Conservation (phyloP, 169 alveolate genomes). For the Cryptosporidium canis region DNA sequence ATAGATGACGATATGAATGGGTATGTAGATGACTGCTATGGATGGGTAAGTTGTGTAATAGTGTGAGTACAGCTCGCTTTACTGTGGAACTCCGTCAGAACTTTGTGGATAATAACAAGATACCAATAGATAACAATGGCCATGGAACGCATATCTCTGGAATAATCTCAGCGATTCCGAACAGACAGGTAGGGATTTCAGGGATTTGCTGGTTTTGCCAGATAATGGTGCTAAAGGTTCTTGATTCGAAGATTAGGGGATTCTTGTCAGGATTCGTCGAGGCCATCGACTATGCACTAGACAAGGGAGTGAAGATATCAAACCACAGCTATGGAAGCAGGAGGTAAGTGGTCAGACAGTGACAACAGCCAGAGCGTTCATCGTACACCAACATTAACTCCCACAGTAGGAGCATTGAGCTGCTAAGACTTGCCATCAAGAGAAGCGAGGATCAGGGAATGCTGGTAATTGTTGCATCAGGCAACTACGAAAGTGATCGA, state of each 20-base stretch:
- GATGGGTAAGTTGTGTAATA: slow-evolving; percentile 75
- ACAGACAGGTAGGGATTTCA: slow-evolving; percentile 77
- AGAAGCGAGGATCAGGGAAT: slow-evolving; percentile 71
- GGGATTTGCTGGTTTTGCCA: slow-evolving; percentile 82
- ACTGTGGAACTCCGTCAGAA: slow-evolving; percentile 54
- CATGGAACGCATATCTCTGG: slow-evolving; percentile 84
- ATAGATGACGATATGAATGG: slow-evolving; percentile 80
- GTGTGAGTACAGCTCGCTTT: background rate
- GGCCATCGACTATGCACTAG: slow-evolving; percentile 81
- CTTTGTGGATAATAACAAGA: slow-evolving; percentile 77
- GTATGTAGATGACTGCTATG: slow-evolving; percentile 80
- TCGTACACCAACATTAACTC: background rate
- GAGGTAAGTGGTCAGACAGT: no score
- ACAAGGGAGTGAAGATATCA: slow-evolving; percentile 78
- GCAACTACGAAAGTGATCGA: slow-evolving; percentile 41
- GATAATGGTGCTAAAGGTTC: slow-evolving; percentile 76
- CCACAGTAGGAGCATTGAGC: slow-evolving; percentile 36
- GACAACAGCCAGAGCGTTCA: no score
- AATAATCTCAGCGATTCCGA: slow-evolving; percentile 79
- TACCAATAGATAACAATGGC: slow-evolving; percentile 81
- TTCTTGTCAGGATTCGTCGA: slow-evolving; percentile 77
- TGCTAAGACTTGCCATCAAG: slow-evolving; percentile 52
- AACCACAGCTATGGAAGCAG: slow-evolving; percentile 82
- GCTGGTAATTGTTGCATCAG: slow-evolving; percentile 66
- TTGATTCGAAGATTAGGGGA: slow-evolving; percentile 79